Base-by-base conservation (phyloP, 805 yeast species). In the Pichia gijzeniarum region DNA sequence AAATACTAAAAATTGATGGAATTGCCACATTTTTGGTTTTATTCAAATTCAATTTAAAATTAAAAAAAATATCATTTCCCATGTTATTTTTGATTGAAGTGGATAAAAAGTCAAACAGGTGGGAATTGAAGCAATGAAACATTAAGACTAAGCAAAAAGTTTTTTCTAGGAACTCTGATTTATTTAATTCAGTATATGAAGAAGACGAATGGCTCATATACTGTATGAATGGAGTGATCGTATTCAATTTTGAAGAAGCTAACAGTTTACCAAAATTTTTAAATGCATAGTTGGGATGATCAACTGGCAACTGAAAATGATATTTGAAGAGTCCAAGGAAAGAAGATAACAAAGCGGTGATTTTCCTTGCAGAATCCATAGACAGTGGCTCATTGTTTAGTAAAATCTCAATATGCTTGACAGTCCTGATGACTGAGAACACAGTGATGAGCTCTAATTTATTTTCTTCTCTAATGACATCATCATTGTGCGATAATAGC, bases 391-490 rank as follows among this genome's bases (percentile, higher is more conserved):
- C 42, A 9, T 32, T 30, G 5, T 10, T 25, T 7, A 52, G 12
- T n/a, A 56, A 27, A 4, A 22, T 8, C 14, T 48, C 49, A 3
- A 59, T 30, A 21, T 55, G 53, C 20, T 45, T 48, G 3, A 44
- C 38, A 1, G 50, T 32, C 36, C 51, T 59, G 8, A 55, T 44
- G 14, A 60, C 54, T 14, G 61, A 53, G 19, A 53, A 21, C 2
- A 58, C 58, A 1, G 64, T 55, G 6, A 59, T 50, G 3, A 62
- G 45, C 43, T 62, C 66, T 6, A 62, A 40, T 35, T 54, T 55
- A 20, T 39, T 40, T 22, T 51, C 55, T 27, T 50, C 47, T 35
- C 48, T 42, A 1, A 3, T n/a, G 16, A 14, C n/a, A 5, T 27
- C 33, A 32, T 37, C 21, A 14, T 27, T 12, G 19, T 34, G 18